Percentiles rank a stretch among this genome's conserved stretches.
Evolutionary conservation across 768 basidiomycete genomes (phyloP).

Genomic region (Trametes cinnabarina): DNA sequence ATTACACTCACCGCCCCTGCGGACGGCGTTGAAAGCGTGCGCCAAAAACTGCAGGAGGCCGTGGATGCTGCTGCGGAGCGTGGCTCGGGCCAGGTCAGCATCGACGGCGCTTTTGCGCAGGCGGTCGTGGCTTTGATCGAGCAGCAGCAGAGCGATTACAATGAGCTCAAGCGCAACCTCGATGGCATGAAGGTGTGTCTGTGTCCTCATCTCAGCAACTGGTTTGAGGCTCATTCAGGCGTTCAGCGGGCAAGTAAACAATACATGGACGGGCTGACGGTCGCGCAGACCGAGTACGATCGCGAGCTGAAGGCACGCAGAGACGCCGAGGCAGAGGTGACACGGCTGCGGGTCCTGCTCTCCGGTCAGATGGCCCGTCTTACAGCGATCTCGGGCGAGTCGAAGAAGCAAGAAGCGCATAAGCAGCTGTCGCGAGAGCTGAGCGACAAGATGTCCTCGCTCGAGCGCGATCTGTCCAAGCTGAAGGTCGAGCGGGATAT

Average conservation of each 20-base stretch:
- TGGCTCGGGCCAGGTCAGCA: conserved; percentile 56
- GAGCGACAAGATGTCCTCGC: conserved; percentile 64
- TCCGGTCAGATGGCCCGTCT: conserved; percentile 88
- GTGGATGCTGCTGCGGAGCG: conserved; percentile 59
- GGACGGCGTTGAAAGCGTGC: conserved; percentile 46
- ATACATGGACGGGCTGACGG: conserved; percentile 87
- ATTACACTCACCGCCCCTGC: conserved; percentile 49
- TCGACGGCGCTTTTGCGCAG: conserved; percentile 75
- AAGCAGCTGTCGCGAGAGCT: conserved; percentile 79
- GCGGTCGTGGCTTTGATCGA: conserved; percentile 67
- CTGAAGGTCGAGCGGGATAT: conserved; percentile 89
- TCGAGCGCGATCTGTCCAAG: conserved; percentile 85
- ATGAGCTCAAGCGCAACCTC: conserved; percentile 69
- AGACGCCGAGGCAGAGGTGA: conserved; percentile 91
- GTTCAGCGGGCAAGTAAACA: conserved; percentile 84
- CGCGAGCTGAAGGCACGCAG: conserved; percentile 83
- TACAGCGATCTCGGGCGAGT: conserved; percentile 81
- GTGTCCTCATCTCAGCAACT: neutral
- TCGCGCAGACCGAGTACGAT: conserved; percentile 94
- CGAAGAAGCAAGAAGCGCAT: conserved; percentile 69
- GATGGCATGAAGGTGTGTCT: conserved; percentile 78
- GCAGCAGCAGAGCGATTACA: conserved; percentile 56
- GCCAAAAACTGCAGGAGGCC: conserved; percentile 57
- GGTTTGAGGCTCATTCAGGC: neutral
- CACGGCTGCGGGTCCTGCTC: conserved; percentile 76